phyloP scores from a whole-genome alignment of 2,329 filamentous ascomycete genomes.

The Talaromyces atroroseus region DNA sequence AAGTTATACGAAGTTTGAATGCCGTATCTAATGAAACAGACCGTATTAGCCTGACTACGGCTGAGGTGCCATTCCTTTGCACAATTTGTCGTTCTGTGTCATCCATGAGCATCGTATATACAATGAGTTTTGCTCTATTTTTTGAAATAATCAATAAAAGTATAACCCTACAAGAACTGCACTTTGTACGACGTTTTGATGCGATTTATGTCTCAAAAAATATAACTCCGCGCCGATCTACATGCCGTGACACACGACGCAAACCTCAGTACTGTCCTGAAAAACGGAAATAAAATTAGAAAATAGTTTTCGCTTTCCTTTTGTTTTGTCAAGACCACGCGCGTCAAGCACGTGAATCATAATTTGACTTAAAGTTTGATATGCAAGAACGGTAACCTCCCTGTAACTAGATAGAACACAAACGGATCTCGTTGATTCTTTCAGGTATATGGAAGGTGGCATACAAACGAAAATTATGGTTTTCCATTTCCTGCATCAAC shows the following conservation, averaged over 20 bases:
- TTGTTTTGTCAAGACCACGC: neutral
- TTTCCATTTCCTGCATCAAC: neutral
- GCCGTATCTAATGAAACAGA: too few species aligned
- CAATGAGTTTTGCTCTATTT: too few species aligned
- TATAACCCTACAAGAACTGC: too few species aligned
- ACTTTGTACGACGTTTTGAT: neutral
- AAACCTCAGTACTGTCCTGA: neutral
- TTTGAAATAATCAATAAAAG: neutral
- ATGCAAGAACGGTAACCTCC: neutral
- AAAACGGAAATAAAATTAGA: neutral
- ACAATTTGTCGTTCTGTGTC: too few species aligned
- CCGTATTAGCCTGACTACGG: too few species aligned
- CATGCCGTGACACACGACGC: neutral
- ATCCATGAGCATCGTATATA: too few species aligned
- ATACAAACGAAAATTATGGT: neutral
- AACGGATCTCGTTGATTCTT: neutral
- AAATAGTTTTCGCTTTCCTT: neutral
- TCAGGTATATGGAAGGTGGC: neutral
- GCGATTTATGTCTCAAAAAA: neutral
- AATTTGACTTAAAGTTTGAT: neutral
- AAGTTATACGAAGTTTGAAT: neutral
- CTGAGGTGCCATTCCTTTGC: too few species aligned
- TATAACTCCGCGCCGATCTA: neutral
- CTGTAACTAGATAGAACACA: neutral
- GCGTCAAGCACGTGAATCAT: neutral